These are phyloP conservation scores for Barnettozyma sp. DNA, from an alignment of 805 yeast genomes.

Conservation along the genomic window DNA sequence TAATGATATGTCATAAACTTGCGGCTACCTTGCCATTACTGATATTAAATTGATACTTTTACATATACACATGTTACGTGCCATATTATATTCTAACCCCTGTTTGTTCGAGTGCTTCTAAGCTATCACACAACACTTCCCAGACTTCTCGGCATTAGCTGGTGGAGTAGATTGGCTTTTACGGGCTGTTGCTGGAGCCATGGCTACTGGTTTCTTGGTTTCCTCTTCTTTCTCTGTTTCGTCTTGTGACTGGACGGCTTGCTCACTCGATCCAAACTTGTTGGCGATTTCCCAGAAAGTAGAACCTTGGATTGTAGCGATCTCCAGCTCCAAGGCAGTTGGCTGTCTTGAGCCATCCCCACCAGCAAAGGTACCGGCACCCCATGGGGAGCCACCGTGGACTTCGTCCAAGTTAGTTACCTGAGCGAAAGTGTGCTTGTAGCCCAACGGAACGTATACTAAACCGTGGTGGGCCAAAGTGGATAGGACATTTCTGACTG, in stretches of 20 bases:
- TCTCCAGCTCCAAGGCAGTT: conserved; percentile 50
- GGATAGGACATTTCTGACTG: conserved; percentile 52
- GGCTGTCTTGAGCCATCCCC: conserved; percentile 72
- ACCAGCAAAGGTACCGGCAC: conserved; percentile 75
- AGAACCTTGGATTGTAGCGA: conserved; percentile 64
- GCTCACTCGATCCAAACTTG: conserved; percentile 30
- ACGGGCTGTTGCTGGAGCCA: conserved; percentile 11
- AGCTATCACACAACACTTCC: conserved; percentile 28
- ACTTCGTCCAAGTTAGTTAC: conserved; percentile 53
- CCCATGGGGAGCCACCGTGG: conserved; percentile 85
- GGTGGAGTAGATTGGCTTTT: conserved; percentile 16
- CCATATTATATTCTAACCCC: too few species aligned
- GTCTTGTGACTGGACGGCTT: too few species aligned
- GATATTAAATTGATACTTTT: too few species aligned
- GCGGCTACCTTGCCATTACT: too few species aligned
- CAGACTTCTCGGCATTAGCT: conserved; percentile 19
- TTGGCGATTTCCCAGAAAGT: conserved; percentile 44
- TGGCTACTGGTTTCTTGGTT: conserved; percentile 2
- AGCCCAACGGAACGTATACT: conserved; percentile 72
- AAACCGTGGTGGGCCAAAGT: conserved; percentile 71
- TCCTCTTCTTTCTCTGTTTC: conserved; percentile 7
- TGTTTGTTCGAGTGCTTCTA: conserved; percentile 11
- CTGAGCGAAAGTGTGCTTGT: conserved; percentile 47
- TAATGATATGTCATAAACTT: too few species aligned
- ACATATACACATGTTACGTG: too few species aligned